These are phyloP conservation scores for Kwoniella dejecticola DNA, from an alignment of 768 basidiomycete species.

Conservation along the genomic window DNA sequence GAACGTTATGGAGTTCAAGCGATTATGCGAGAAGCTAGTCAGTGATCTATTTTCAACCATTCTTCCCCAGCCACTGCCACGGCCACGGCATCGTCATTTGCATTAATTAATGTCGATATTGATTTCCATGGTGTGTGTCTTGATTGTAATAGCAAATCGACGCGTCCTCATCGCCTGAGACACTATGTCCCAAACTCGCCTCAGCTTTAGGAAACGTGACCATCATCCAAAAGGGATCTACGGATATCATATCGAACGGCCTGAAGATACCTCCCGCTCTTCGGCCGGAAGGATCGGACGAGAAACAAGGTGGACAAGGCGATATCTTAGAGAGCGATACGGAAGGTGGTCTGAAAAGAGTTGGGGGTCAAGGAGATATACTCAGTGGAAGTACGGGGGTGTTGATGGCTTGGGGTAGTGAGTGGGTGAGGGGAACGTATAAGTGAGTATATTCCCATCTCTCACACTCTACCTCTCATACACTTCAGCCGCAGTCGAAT, in stretches of 20 bases:
- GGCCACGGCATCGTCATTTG: too few relatives aligned
- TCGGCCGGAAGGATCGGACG: slow-evolving; percentile 59
- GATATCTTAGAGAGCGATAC: slow-evolving; percentile 69
- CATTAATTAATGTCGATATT: neutral
- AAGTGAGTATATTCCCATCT: slow-evolving; percentile 62
- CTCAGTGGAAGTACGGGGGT: slow-evolving; percentile 84
- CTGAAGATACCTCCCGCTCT: slow-evolving; percentile 43
- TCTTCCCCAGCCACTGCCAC: too few relatives aligned
- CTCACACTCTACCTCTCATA: neutral
- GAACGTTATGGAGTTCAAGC: slow-evolving; percentile 88
- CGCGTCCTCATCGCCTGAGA: slow-evolving; percentile 40
- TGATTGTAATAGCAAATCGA: slow-evolving; percentile 54
- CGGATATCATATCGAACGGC: slow-evolving; percentile 73
- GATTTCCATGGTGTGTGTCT: neutral
- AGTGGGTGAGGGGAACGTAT: slow-evolving; percentile 81
- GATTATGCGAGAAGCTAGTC: slow-evolving; percentile 74
- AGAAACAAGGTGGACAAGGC: slow-evolving; percentile 51
- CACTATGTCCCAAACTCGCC: slow-evolving; percentile 73
- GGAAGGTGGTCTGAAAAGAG: slow-evolving; percentile 82
- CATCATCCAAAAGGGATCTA: slow-evolving; percentile 81
- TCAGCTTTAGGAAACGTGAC: slow-evolving; percentile 79
- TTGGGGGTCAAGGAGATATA: slow-evolving; percentile 96
- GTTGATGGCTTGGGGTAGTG: slow-evolving; percentile 92
- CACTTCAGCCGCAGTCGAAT: neutral
- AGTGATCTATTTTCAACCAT: too few relatives aligned